A percentile compares a stretch with the other conserved stretches of the same genome.
Evolutionary conservation across 345 rosid genomes (phyloP).

Genomic region (Bruguiera parviflora): DNA sequence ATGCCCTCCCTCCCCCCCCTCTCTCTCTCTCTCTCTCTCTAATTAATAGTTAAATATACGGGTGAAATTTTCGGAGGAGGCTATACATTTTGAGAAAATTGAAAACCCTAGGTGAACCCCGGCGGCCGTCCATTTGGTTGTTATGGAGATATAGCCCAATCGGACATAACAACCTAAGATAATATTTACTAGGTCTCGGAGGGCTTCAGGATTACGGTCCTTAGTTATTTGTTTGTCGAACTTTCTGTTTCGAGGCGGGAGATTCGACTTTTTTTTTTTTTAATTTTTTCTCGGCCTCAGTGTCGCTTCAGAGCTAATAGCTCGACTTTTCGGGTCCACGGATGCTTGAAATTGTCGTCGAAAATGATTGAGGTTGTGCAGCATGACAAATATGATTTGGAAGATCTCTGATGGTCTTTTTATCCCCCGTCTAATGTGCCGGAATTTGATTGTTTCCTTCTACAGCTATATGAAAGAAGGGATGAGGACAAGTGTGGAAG

Average conservation of each 20-base stretch:
- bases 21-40: neutral
- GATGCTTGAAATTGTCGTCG: too few species aligned
- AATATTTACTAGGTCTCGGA: too few species aligned
- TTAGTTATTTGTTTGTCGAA: too few species aligned
- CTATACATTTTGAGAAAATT: neutral
- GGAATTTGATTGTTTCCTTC: constrained; percentile 14
- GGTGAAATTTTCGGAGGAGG: neutral
- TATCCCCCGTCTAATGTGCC: neutral
- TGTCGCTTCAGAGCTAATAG: too few species aligned
- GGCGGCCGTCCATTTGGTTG: neutral
- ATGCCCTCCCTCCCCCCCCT: constrained; percentile 9
- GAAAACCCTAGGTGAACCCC: constrained; percentile 27
- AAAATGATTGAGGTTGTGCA: too few species aligned
- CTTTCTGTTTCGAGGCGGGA: too few species aligned
- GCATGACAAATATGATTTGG: too few species aligned
- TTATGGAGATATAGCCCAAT: neutral
- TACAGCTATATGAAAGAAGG: constrained; percentile 95
- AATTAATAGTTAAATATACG: neutral
- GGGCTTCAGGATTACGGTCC: too few species aligned
- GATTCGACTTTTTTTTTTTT: too few species aligned
- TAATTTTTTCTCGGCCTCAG: too few species aligned
- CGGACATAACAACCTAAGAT: too few species aligned
- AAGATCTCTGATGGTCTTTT: neutral
- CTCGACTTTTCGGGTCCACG: too few species aligned
- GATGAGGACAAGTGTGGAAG: constrained; percentile 95